Percentiles rank a stretch among this genome's conserved stretches.
Evolutionary conservation across 2,329 filamentous ascomycete genomes (phyloP).

Genomic region (Leptodontidium sp.): DNA sequence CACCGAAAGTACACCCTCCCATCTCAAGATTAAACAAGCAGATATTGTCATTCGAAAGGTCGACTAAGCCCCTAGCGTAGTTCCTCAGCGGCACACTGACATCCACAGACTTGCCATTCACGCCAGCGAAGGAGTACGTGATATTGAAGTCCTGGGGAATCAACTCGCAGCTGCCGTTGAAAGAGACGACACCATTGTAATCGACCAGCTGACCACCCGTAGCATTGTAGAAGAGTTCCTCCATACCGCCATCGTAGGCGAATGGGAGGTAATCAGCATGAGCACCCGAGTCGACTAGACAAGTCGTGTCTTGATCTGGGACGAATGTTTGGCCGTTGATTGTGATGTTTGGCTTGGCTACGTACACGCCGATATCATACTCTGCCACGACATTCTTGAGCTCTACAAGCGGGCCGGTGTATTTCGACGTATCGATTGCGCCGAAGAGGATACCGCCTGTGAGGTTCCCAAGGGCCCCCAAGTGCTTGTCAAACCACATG

Average conservation of each 20-base stretch:
- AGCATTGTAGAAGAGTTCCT: slow-evolving; percentile 35
- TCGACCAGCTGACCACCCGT: slow-evolving; percentile 21
- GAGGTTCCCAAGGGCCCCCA: slow-evolving; percentile 38
- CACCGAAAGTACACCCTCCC: slow-evolving; percentile 44
- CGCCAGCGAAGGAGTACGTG: slow-evolving; percentile 42
- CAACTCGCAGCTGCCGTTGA: slow-evolving; percentile 44
- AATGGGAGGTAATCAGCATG: slow-evolving; percentile 42
- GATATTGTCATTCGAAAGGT: slow-evolving; percentile 33
- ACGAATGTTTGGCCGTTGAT: slow-evolving; percentile 37
- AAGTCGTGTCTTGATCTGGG: slow-evolving; percentile 30
- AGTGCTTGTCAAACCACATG: slow-evolving; percentile 49
- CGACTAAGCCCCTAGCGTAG: slow-evolving; percentile 43
- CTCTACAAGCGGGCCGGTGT: slow-evolving; percentile 45
- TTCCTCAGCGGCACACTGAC: slow-evolving; percentile 46
- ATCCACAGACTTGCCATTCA: slow-evolving; percentile 37
- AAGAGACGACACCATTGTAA: slow-evolving; percentile 36
- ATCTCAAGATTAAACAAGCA: slow-evolving; percentile 45
- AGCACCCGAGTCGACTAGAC: slow-evolving; percentile 48
- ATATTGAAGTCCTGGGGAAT: slow-evolving; percentile 44
- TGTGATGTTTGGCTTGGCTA: slow-evolving; percentile 38
- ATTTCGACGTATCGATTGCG: slow-evolving; percentile 48
- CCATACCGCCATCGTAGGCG: slow-evolving; percentile 14
- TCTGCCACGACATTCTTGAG: slow-evolving; percentile 33
- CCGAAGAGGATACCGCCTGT: slow-evolving; percentile 47
- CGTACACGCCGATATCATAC: slow-evolving; percentile 36